A percentile compares a stretch with the other conserved stretches of the same genome.
phyloP scores from a whole-genome alignment of 2,329 filamentous ascomycete genomes.

The Capronia coronata region DNA sequence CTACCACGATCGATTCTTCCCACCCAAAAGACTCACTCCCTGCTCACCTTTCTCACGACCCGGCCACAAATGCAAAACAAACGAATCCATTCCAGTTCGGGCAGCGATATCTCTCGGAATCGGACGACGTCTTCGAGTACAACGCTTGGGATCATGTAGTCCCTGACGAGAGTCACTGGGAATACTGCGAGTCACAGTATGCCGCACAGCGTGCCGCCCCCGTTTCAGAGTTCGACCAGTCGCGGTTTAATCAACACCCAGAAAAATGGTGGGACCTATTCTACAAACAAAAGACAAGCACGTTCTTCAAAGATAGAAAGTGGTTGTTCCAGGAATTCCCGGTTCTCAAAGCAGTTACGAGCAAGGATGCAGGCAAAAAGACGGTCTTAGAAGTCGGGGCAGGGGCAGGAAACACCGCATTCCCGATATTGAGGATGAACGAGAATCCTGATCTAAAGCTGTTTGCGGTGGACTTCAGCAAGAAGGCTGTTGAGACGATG shows the following conservation, averaged over 20 bases:
- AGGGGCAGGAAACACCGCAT: constrained; percentile 92
- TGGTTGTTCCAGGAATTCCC: constrained; percentile 97
- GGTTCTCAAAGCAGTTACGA: constrained; percentile 68
- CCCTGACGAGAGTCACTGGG: constrained; percentile 79
- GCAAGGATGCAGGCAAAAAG: constrained; percentile 60
- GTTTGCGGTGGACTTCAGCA: constrained; percentile 94
- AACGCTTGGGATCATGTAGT: constrained; percentile 99
- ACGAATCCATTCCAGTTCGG: constrained; percentile 94
- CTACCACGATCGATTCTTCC: neutral
- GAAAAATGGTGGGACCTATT: constrained; percentile 98
- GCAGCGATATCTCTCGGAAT: constrained; percentile 72
- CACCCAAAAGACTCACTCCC: constrained; percentile 34
- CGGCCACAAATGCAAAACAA: constrained; percentile 71
- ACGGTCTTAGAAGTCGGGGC: constrained; percentile 85
- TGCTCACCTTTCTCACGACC: constrained; percentile 64
- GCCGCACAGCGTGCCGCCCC: constrained; percentile 76
- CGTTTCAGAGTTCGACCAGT: constrained; percentile 88
- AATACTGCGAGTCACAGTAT: constrained; percentile 79
- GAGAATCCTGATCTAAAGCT: constrained; percentile 74
- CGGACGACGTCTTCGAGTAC: constrained; percentile 79
- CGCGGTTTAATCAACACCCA: constrained; percentile 79
- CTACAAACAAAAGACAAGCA: constrained; percentile 94
- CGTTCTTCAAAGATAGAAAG: constrained; percentile 98
- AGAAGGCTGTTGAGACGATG: constrained; percentile 91
- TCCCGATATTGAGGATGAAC: constrained; percentile 79